These are phyloP conservation scores for Salicornia ramosissima DNA, from an alignment of 148 eudicot genomes.

Conservation along the genomic window DNA sequence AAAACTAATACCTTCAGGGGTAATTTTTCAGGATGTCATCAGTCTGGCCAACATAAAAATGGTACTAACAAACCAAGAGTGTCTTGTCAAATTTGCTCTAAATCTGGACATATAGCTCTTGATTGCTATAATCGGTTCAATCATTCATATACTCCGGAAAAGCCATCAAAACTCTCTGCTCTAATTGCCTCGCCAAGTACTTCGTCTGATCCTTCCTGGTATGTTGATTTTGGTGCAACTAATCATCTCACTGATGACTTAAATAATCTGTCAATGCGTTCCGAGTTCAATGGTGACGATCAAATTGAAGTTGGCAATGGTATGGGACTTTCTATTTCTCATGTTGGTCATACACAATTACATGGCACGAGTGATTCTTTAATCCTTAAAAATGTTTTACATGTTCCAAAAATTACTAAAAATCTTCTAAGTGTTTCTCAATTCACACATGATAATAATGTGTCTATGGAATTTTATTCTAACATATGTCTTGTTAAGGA, in stretches of 20 bases:
- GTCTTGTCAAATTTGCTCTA: not conserved
- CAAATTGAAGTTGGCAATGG: constrained; percentile 10
- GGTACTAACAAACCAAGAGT: no score
- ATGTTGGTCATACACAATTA: constrained; percentile 1
- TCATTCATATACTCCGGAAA: not conserved
- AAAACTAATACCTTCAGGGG: not conserved
- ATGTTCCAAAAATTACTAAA: constrained; percentile 10
- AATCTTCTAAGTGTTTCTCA: constrained; percentile 10
- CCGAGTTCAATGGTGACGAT: constrained; percentile 5
- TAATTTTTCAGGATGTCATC: not conserved
- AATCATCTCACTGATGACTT: not conserved
- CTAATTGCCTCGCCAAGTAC: not conserved
- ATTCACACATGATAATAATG: constrained; percentile 6
- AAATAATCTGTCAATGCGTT: not conserved
- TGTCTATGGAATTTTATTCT: constrained; percentile 6
- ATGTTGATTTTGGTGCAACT: constrained; percentile 1
- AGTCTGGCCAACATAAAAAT: no score
- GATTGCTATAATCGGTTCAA: not conserved
- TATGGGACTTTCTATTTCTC: not conserved
- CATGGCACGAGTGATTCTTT: not conserved
- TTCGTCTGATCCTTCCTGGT: constrained; percentile 2
- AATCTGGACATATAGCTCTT: not conserved
- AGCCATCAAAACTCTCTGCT: not conserved
- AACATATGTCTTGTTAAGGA: not conserved
- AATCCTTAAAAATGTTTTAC: not conserved